phyloP scores from a whole-genome alignment of 169 alveolate species.

The Cryptosporidium viatorum region DNA sequence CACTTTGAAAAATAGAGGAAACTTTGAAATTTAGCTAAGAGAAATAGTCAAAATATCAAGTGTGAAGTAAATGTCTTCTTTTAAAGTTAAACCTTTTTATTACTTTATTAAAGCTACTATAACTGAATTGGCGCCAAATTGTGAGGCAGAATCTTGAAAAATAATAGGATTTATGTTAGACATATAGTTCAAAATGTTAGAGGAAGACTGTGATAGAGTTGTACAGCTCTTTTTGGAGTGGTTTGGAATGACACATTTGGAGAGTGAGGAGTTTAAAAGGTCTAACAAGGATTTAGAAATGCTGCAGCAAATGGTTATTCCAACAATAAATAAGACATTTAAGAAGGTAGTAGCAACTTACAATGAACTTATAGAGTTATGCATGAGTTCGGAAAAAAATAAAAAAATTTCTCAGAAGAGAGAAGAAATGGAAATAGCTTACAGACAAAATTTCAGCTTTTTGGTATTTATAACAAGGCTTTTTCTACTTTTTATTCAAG shows the following conservation, averaged over 20 bases:
- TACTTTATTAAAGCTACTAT: neutral
- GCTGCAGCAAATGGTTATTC: conserved; percentile 34
- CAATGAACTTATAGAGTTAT: conserved; percentile 28
- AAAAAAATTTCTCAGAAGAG: conserved; percentile 19
- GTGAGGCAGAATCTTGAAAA: conserved; percentile 8
- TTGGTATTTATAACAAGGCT: conserved; percentile 31
- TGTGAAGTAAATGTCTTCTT: neutral
- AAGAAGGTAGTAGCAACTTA: conserved; percentile 16
- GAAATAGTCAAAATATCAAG: neutral
- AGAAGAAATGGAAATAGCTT: neutral
- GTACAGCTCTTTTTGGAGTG: conserved; percentile 31
- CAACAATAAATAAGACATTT: conserved; percentile 35
- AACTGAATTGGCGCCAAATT: neutral
- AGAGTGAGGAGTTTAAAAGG: conserved; percentile 6
- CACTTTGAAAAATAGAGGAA: neutral
- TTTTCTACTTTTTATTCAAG: conserved; percentile 22
- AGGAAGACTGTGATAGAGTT: conserved; percentile 28
- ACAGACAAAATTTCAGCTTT: neutral
- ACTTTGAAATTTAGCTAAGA: no score
- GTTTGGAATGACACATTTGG: conserved; percentile 45
- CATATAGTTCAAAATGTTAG: neutral
- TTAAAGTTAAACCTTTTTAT: no score
- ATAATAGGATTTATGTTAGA: neutral
- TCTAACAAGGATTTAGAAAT: conserved; percentile 40
- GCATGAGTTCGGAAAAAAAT: conserved; percentile 33